phyloP scores from a whole-genome alignment of 2,329 filamentous ascomycete species.

The Neofusicoccum sp. region DNA sequence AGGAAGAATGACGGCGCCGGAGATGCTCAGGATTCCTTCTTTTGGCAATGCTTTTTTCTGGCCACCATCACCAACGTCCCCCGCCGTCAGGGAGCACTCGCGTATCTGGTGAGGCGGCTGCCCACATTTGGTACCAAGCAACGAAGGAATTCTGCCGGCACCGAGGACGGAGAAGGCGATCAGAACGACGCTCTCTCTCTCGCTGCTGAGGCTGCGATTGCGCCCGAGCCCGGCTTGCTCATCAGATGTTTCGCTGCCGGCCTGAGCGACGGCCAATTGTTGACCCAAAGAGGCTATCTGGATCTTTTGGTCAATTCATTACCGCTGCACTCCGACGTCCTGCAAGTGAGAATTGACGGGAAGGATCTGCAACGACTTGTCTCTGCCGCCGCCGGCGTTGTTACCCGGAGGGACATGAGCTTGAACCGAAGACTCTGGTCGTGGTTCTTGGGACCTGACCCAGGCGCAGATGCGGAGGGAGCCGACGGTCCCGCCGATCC shows the following conservation, averaged over 20 bases:
- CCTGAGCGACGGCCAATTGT: slow-evolving; percentile 78
- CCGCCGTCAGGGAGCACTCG: slow-evolving; percentile 79
- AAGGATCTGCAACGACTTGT: slow-evolving; percentile 80
- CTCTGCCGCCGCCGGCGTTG: slow-evolving; percentile 79
- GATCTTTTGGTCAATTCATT: slow-evolving; percentile 89
- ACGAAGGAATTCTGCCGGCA: slow-evolving; percentile 2
- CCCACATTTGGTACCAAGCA: slow-evolving; percentile 59
- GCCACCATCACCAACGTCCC: slow-evolving; percentile 87
- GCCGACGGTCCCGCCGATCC: slow-evolving; percentile 34
- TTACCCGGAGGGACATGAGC: slow-evolving; percentile 91
- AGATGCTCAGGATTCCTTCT: slow-evolving; percentile 71
- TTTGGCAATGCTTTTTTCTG: slow-evolving; percentile 97
- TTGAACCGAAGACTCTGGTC: slow-evolving; percentile 92
- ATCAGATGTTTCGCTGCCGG: slow-evolving; percentile 91
- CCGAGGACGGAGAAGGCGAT: slow-evolving; percentile 14
- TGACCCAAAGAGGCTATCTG: slow-evolving; percentile 91
- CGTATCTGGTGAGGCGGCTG: slow-evolving; percentile 76
- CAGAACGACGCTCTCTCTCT: slow-evolving; percentile 39
- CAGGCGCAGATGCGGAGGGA: slow-evolving; percentile 41
- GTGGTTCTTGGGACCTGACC: slow-evolving; percentile 85
- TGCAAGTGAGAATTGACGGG: slow-evolving; percentile 71
- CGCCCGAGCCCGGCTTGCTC: slow-evolving; percentile 86
- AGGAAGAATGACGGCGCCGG: slow-evolving; percentile 46
- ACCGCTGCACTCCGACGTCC: slow-evolving; percentile 75
- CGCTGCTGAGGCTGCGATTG: slow-evolving; percentile 67